Evolutionary conservation across 495 filamentous ascomycete genomes (phyloP).

Genomic region (Hypoxylon crocopeplum): DNA sequence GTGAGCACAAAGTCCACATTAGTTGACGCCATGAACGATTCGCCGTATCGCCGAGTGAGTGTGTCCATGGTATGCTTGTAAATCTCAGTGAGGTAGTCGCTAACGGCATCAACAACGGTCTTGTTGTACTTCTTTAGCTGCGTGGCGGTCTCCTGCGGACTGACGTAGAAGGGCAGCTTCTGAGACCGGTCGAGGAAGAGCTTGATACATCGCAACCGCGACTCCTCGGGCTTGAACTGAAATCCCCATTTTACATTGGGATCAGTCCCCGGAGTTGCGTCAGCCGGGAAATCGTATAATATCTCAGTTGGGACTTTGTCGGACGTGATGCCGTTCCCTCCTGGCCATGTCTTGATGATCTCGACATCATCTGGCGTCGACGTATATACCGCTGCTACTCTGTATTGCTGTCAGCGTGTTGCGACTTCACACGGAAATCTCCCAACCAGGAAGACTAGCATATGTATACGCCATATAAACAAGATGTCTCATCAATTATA

Average conservation of each 20-base stretch:
- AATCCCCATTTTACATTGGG: slow-evolving; percentile 73
- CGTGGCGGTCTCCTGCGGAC: slow-evolving; percentile 73
- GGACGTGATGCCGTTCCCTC: slow-evolving; percentile 74
- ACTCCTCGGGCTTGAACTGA: slow-evolving; percentile 76
- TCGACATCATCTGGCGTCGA: slow-evolving; percentile 78
- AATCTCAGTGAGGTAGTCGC: slow-evolving; percentile 73
- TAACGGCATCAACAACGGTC: slow-evolving; percentile 65
- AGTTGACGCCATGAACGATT: slow-evolving; percentile 65
- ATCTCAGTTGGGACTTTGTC: slow-evolving; percentile 73
- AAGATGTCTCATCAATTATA: neutral
- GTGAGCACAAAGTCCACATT: slow-evolving; percentile 74
- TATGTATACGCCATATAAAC: neutral
- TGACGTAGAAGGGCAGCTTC: slow-evolving; percentile 78
- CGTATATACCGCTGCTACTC: slow-evolving; percentile 77
- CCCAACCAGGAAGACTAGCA: neutral
- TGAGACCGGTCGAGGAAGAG: slow-evolving; percentile 80
- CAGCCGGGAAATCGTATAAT: slow-evolving; percentile 56
- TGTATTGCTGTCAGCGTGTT: slow-evolving; percentile 36
- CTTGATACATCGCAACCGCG: slow-evolving; percentile 78
- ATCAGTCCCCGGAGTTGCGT: slow-evolving; percentile 41
- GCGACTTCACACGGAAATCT: neutral
- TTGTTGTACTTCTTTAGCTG: slow-evolving; percentile 71
- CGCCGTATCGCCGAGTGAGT: slow-evolving; percentile 67
- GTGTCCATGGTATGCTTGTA: slow-evolving; percentile 78
- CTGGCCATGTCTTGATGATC: slow-evolving; percentile 83